Evolutionary conservation across 257 asterid species (phyloP).

Genomic region (Coffea eugenioides): DNA sequence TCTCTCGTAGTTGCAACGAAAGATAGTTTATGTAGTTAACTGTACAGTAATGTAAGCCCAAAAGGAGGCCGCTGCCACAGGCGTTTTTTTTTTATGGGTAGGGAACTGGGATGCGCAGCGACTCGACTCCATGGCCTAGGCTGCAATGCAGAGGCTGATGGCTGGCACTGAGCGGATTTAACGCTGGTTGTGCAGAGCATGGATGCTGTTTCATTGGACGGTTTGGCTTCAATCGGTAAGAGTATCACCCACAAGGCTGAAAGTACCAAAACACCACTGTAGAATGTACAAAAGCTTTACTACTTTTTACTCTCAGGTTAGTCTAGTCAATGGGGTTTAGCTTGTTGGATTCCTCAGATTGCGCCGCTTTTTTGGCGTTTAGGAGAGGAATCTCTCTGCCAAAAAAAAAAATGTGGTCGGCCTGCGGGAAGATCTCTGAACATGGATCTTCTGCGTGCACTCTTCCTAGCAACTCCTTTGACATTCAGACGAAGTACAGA

Average conservation of each 20-base stretch:
- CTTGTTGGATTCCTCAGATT: not conserved
- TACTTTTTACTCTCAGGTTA: not conserved
- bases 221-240: not conserved
- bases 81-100: not conserved
- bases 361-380: conserved; percentile 1
- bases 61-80: too few relatives aligned
- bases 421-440: conserved; percentile 9
- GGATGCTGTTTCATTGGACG: not conserved
- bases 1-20: too few relatives aligned
- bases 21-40: too few relatives aligned
- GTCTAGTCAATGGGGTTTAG: conserved; percentile 1
- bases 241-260: not conserved
- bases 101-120: too few relatives aligned
- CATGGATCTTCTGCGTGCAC: not conserved
- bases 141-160: not conserved
- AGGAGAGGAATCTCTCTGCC: conserved; percentile 1
- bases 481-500: too few relatives aligned
- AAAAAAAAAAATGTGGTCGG: not conserved
- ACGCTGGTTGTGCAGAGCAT: conserved; percentile 1
- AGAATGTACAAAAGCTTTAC: not conserved
- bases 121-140: too few relatives aligned
- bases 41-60: too few relatives aligned
- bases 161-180: not conserved
- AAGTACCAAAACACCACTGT: not conserved
- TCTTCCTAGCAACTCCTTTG: too few relatives aligned